Evolutionary conservation across 139 green algal species (phyloP), one percentile per base, ranked within the genome.

Genomic region (Coelastrella sp.): DNA sequence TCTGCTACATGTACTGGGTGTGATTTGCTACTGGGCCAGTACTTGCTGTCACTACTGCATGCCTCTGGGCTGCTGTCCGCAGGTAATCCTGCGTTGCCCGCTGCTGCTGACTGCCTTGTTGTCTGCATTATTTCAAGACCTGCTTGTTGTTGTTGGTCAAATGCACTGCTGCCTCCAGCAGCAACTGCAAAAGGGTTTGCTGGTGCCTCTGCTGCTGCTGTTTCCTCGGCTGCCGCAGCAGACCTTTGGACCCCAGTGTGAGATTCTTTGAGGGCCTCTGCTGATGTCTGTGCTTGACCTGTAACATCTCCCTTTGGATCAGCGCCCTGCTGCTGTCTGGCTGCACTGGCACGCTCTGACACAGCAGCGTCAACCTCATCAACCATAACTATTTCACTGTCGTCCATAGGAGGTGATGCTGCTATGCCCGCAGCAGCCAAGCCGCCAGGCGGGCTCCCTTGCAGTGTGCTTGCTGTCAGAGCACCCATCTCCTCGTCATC

Each of bases 401-500:
- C 87, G 19, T 90, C 87, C 24, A 59, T 66, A 3, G 87, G 87
- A 14, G 87, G 49, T 20, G 87, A 79, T 73, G 87, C 76, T 59
- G 87, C 61, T 15, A 7, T n/a, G 12, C 20, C 85, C 27, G 8
- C 58, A 15, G 22, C 57, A 27, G 58, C 24, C 27, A 27, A 25
- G 19, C 17, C 24, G 49, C 57, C 85, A 24, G 59, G 73, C 25
- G 85, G 85, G 85, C 85, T 90, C 49, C 85, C 58, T 19, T 90
- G 68, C 68, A 88, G 68, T 25, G 84, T 81, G 56, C 84, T 88
- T 7, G 68, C 84, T 49, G 84, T 81, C 19, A 88, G 84, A 20
- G 84, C 84, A 9, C 84, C 84, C 66, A 88, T 80, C 22, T 92
- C 91, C 8, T 93, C 91, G 19, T 92, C 88, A 70, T 93, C 91